Conservation (phyloP, 1,284 basidiomycete genomes). For the Ustanciosporium gigantosporum region DNA sequence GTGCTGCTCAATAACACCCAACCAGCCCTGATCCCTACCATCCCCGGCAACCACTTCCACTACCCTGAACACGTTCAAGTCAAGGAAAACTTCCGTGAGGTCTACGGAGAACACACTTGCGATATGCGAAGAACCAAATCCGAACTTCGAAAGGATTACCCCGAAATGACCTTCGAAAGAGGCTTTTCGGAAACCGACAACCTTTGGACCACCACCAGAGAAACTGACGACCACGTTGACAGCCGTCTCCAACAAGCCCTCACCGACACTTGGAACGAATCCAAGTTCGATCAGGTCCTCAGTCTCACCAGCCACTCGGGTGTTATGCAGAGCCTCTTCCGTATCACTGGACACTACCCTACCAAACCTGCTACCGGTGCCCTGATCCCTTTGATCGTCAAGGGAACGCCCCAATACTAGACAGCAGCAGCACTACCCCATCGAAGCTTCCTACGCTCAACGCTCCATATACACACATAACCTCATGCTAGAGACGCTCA, state of each 20-base stretch:
- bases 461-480: no score
- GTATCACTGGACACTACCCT: constrained; percentile 19
- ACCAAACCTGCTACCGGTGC: constrained; percentile 33
- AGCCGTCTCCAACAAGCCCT: constrained; percentile 16
- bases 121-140: constrained; percentile 25
- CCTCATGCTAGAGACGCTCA: no score
- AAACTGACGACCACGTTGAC: constrained; percentile 14
- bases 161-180: constrained; percentile 22
- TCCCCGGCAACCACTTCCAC: background rate
- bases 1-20: constrained; percentile 18
- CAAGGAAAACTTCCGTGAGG: constrained; percentile 33
- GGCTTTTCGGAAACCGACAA: constrained; percentile 13
- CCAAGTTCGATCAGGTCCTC: constrained; percentile 19
- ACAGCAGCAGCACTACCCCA: no score
- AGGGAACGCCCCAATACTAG: constrained; percentile 32
- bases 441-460: no score
- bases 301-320: constrained; percentile 37
- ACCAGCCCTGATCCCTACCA: background rate
- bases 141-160: constrained; percentile 14
- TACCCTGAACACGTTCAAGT: constrained; percentile 1
- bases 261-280: constrained; percentile 23
- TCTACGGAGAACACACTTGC: constrained; percentile 43
- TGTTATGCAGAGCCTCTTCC: constrained; percentile 40
- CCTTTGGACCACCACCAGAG: constrained; percentile 26
- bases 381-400: constrained; percentile 40